Evolutionary conservation across 495 filamentous ascomycete species (phyloP).

Genomic region (Bacidia rubella): DNA sequence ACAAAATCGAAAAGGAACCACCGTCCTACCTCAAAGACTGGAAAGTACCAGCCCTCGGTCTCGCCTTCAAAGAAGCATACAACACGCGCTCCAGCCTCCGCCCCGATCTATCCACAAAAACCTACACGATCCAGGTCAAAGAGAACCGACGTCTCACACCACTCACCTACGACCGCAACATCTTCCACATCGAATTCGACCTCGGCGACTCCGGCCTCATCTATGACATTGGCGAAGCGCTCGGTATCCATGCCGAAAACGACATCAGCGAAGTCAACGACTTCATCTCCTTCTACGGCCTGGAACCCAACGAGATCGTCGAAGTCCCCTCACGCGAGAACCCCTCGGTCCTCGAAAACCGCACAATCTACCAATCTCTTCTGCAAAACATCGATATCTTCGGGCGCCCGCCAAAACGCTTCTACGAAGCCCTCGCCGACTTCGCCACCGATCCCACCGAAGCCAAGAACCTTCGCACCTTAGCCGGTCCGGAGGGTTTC

Average conservation of each 20-base stretch:
- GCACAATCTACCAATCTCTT: conserved; percentile 86
- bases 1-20: conserved; percentile 61
- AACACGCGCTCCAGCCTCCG: conserved; percentile 58
- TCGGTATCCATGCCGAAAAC: conserved; percentile 93
- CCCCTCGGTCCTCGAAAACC: conserved; percentile 59
- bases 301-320: conserved; percentile 69
- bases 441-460: conserved; percentile 74
- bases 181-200: conserved; percentile 99
- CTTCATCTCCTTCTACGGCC: conserved; percentile 81
- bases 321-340: conserved; percentile 85
- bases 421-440: conserved; percentile 85
- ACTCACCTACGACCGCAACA: conserved; percentile 83
- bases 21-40: conserved; percentile 55
- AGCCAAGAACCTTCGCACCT: conserved; percentile 60
- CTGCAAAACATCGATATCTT: conserved; percentile 95
- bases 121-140: conserved; percentile 75
- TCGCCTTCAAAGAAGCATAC: conserved; percentile 92
- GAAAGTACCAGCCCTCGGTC: conserved; percentile 69
- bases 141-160: conserved; percentile 92
- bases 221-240: conserved; percentile 96
- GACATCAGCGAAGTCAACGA: conserved; percentile 60
- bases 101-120: conserved; percentile 76
- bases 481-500: conserved; percentile 75
- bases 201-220: conserved; percentile 77
- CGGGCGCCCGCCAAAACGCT: conserved; percentile 88